Conservation (phyloP, 2,329 filamentous ascomycete species). For the Monilinia vaccinii-corymbosi region DNA sequence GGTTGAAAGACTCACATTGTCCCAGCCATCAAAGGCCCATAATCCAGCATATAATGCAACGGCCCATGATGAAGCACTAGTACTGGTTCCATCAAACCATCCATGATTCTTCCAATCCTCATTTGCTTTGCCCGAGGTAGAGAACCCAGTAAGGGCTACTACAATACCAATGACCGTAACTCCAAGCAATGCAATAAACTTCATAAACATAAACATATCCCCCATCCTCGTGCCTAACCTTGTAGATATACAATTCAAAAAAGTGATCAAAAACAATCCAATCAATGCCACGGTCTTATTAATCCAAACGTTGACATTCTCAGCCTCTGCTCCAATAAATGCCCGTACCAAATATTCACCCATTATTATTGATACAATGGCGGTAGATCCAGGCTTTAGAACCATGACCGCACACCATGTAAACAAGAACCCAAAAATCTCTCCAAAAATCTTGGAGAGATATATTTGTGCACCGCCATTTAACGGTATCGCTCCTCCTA, state of each 20-base stretch:
- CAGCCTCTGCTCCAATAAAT: constrained; percentile 75
- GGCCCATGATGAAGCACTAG: constrained; percentile 77
- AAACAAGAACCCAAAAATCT: constrained; percentile 86
- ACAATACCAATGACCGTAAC: constrained; percentile 84
- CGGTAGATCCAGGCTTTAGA: constrained; percentile 83
- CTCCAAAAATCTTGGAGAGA: constrained; percentile 90
- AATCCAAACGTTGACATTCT: constrained; percentile 74
- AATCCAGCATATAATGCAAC: constrained; percentile 90
- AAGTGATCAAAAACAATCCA: constrained; percentile 67
- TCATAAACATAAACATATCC: constrained; percentile 93
- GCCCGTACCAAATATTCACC: constrained; percentile 93
- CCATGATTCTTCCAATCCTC: constrained; percentile 76
- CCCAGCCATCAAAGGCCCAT: constrained; percentile 98
- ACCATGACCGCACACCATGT: constrained; percentile 94
- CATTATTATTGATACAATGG: constrained; percentile 96
- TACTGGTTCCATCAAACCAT: constrained; percentile 84
- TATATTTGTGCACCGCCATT: constrained; percentile 95
- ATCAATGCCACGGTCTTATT: constrained; percentile 79
- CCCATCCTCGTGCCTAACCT: constrained; percentile 78
- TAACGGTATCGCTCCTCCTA: constrained; percentile 89
- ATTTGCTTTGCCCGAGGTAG: constrained; percentile 65
- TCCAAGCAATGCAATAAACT: constrained; percentile 80
- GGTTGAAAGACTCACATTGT: constrained; percentile 62
- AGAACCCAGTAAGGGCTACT: constrained; percentile 78
- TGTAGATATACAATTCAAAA: constrained; percentile 86